Conservation (phyloP, 768 basidiomycete genomes). For the Zangia roseola region DNA sequence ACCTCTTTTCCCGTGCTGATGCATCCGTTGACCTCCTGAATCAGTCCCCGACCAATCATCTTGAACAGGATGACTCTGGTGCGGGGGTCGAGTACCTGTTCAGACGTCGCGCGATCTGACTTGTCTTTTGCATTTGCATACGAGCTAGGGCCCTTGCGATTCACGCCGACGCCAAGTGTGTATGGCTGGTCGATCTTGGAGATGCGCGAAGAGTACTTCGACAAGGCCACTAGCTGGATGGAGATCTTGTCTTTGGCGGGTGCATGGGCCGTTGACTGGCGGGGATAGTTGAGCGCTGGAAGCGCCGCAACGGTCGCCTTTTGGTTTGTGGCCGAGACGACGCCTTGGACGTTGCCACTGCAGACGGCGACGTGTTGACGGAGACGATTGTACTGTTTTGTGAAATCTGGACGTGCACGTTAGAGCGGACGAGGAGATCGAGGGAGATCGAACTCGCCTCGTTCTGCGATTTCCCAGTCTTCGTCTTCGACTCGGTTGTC, state of each 20-base stretch:
- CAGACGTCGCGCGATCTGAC: constrained; percentile 92
- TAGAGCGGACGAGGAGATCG: neutral
- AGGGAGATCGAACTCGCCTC: constrained; percentile 48
- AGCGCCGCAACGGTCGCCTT: constrained; percentile 55
- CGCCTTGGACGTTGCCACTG: constrained; percentile 64
- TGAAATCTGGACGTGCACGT: constrained; percentile 69
- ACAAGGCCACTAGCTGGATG: constrained; percentile 71
- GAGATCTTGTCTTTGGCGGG: constrained; percentile 56
- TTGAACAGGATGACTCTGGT: constrained; percentile 93
- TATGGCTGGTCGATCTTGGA: constrained; percentile 77
- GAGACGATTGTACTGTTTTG: constrained; percentile 96
- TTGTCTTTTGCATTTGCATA: constrained; percentile 92
- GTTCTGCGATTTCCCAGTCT: constrained; percentile 84
- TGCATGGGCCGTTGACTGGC: constrained; percentile 27
- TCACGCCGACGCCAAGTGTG: constrained; percentile 67
- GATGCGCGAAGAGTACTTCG: constrained; percentile 75
- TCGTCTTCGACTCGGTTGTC: constrained; percentile 76
- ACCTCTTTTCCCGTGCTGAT: constrained; percentile 99
- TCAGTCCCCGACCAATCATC: constrained; percentile 88
- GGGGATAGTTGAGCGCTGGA: constrained; percentile 72
- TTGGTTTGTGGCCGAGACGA: constrained; percentile 50
- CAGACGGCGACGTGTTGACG: constrained; percentile 87
- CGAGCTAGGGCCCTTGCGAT: constrained; percentile 89
- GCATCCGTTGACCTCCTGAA: constrained; percentile 92
- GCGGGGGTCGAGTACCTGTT: constrained; percentile 96